Evolutionary conservation across 306 rosid genomes (phyloP).

Genomic region (Heteromeles arbutifolia): DNA sequence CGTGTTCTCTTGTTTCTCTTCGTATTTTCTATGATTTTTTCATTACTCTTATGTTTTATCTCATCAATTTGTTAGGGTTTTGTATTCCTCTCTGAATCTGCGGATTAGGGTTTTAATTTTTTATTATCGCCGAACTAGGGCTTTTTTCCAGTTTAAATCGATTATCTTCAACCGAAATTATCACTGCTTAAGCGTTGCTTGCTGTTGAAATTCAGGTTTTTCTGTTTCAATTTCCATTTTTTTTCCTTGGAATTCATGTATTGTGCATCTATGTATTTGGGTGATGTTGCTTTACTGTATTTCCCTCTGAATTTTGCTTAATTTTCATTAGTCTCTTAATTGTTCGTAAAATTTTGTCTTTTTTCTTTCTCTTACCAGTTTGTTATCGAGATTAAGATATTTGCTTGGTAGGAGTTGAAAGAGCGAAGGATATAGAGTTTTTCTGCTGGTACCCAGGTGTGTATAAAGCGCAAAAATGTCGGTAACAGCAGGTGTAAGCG

Average conservation of each 20-base stretch:
- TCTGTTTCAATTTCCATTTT: neutral
- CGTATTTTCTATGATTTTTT: neutral
- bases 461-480: constrained; percentile 44
- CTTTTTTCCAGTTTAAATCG: neutral
- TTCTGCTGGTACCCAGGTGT: neutral
- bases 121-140: neutral
- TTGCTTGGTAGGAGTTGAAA: constrained; percentile 1
- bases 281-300: neutral
- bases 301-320: neutral
- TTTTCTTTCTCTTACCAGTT: neutral
- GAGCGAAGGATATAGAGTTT: neutral
- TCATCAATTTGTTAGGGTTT: neutral
- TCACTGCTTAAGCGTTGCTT: neutral
- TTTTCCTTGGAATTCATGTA: neutral
- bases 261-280: neutral
- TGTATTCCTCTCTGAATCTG: neutral
- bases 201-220: neutral
- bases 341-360: neutral
- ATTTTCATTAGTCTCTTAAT: neutral
- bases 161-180: neutral
- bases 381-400: neutral
- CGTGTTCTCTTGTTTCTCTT: neutral
- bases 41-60: too few species aligned
- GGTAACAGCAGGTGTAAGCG: constrained; percentile 97
- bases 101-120: neutral